Conservation (phyloP, 352 stramenopile genomes). For the Globisporangium perplexum region DNA sequence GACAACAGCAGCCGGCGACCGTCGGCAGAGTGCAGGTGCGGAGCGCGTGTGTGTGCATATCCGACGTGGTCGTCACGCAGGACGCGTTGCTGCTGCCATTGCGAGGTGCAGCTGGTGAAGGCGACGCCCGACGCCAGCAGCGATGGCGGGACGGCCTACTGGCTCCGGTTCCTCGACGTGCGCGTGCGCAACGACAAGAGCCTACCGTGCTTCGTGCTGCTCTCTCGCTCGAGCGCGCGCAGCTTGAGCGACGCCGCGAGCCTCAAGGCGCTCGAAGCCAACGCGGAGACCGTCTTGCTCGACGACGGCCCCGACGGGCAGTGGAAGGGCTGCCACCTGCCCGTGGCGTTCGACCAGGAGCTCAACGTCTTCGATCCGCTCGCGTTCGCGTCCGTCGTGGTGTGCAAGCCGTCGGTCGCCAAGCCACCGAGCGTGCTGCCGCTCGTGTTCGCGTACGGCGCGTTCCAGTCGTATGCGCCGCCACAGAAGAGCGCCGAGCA, state of each 20-base stretch:
- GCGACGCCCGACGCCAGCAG: not conserved
- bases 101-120: not conserved
- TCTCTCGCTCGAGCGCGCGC: conserved; percentile 26
- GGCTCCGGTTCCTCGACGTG: conserved; percentile 53
- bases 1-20: not conserved
- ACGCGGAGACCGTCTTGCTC: conserved; percentile 43
- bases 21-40: conserved; percentile 16
- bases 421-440: conserved; percentile 43
- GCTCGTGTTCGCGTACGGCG: conserved; percentile 47
- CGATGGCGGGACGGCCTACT: conserved; percentile 20
- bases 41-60: not conserved
- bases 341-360: conserved; percentile 45
- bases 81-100: not conserved
- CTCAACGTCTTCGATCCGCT: conserved; percentile 52
- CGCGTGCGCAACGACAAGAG: conserved; percentile 48
- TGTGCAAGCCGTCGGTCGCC: conserved; percentile 54
- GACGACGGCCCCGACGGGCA: conserved; percentile 58
- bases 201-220: conserved; percentile 50
- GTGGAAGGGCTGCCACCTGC: conserved; percentile 47
- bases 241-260: conserved; percentile 19
- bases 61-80: not conserved
- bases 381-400: conserved; percentile 36
- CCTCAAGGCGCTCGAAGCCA: conserved; percentile 30
- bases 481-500: conserved; percentile 44
- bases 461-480: conserved; percentile 47